Percentiles rank a stretch among this genome's conserved stretches.
Conservation (phyloP, 2,329 filamentous ascomycete species). For the Leptographium galeiforme region DNA sequence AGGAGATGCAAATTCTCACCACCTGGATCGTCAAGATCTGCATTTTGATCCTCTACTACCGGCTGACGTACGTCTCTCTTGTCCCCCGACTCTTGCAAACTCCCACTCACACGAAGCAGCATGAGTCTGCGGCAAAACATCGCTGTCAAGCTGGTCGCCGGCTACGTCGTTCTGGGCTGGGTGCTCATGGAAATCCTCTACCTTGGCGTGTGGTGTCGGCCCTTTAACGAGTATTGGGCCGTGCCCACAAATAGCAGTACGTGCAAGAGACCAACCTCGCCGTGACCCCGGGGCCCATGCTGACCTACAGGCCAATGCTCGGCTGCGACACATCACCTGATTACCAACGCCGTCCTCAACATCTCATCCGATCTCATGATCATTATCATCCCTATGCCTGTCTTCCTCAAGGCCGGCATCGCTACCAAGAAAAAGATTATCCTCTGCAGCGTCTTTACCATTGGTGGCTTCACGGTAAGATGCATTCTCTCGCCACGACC, state of each 20-base stretch:
- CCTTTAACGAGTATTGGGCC: conserved; percentile 37
- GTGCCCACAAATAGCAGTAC: conserved; percentile 21
- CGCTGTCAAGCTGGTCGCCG: conserved; percentile 26
- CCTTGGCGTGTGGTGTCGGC: conserved; percentile 33
- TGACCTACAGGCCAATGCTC: conserved; percentile 37
- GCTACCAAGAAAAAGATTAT: conserved; percentile 37
- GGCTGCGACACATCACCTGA: conserved; percentile 41
- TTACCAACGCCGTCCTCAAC: conserved; percentile 45
- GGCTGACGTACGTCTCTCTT: conserved; percentile 30
- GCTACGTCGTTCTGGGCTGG: conserved; percentile 8
- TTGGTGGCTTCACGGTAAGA: conserved; percentile 33
- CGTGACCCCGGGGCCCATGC: background rate
- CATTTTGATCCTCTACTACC: conserved; percentile 42
- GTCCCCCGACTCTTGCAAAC: too few species aligned
- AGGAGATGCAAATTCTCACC: conserved; percentile 47
- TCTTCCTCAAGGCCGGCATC: conserved; percentile 36
- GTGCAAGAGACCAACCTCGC: background rate
- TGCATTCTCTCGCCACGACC: too few species aligned
- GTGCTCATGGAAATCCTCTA: conserved; percentile 10
- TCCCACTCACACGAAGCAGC: background rate
- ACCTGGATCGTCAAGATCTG: conserved; percentile 44
- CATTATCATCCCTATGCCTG: conserved; percentile 41
- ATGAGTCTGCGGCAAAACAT: conserved; percentile 3
- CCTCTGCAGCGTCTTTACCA: conserved; percentile 30
- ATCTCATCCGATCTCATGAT: conserved; percentile 47